Evolutionary conservation across 2,329 filamentous ascomycete genomes (phyloP), one percentile per base, ranked within the genome.

Genomic region (Helminthosporium solani): DNA sequence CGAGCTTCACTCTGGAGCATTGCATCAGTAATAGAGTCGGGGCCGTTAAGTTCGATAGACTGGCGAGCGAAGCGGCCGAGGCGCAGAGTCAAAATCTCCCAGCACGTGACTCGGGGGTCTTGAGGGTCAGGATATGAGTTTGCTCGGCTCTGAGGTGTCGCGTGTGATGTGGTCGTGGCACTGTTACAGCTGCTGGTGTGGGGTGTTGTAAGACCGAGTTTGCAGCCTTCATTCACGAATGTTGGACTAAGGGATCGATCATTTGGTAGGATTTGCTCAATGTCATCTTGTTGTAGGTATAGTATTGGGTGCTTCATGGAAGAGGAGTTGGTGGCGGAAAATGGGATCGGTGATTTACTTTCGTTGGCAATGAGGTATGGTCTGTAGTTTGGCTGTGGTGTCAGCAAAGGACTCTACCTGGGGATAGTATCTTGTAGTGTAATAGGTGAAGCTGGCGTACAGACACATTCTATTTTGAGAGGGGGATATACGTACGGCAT

Each of bases 351-450:
- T 19, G 68, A 71, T 44, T 68, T 70, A 40, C 68, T 68, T 52
- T 78, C 75, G 28, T 74, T 71, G 20, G 73, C 74, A 34, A 78
- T 78, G 7, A 78, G 66, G 47, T 78, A 78, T 3, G 75, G 75
- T 31, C 28, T 31, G 14, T 14, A 27, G 7, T 7, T 27, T 27
- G 7, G 12, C 7, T 27, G 12, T 27, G 25, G n/a, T n/a, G 25
- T 27, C 25, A 27, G 25, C 25, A 27, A 27, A 7, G 25, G 7
- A 12, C n/a, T n/a, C n/a, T n/a, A n/a, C n/a, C n/a, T n/a, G n/a
- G n/a, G n/a, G n/a, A 25, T 25, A 6, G 23, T 9, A 5, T 9
- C 4, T 6, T 31, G 7, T 31, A 7, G 14, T 14, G 3, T 14
- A 4, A n/a, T 31, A 12, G 3, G 12, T 12, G 14, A 31, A 14